Evolutionary conservation across 805 yeast genomes (phyloP).

Genomic region (Wickerhamomyces rabaulensis): DNA sequence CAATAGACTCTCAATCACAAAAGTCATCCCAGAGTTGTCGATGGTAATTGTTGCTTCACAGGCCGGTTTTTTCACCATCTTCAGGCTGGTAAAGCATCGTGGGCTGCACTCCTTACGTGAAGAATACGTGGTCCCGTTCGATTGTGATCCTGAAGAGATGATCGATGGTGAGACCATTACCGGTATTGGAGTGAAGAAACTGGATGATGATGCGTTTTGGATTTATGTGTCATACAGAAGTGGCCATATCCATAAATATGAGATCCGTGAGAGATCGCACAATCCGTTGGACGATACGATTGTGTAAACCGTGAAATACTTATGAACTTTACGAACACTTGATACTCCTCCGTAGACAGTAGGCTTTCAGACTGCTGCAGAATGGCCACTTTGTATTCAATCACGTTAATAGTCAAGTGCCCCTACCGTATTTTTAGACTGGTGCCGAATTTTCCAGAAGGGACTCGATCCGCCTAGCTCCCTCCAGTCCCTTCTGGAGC

Average conservation of each 20-base stretch:
- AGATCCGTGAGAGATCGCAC: neutral
- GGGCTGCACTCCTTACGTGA: slow-evolving; percentile 39
- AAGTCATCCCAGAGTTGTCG: slow-evolving; percentile 34
- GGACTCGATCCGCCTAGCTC: neutral
- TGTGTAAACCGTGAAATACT: neutral
- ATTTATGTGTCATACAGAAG: neutral
- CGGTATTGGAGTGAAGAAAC: neutral
- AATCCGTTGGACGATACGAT: neutral
- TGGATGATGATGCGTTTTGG: neutral
- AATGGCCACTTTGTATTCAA: no score
- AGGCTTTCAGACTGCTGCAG: no score
- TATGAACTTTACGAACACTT: no score
- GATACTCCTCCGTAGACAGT: no score
- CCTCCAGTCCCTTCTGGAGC: neutral
- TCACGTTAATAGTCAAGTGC: no score
- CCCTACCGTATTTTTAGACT: neutral
- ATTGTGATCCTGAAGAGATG: neutral
- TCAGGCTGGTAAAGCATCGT: slow-evolving; percentile 36
- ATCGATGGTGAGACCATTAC: neutral
- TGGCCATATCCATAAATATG: neutral
- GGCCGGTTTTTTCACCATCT: slow-evolving; percentile 36
- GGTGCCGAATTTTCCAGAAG: neutral
- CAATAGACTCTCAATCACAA: slow-evolving; percentile 26
- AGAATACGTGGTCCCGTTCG: slow-evolving; percentile 21
- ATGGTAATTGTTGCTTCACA: slow-evolving; percentile 39